phyloP scores from a whole-genome alignment of 1,284 basidiomycete species.

The Coriolopsis trogii region DNA sequence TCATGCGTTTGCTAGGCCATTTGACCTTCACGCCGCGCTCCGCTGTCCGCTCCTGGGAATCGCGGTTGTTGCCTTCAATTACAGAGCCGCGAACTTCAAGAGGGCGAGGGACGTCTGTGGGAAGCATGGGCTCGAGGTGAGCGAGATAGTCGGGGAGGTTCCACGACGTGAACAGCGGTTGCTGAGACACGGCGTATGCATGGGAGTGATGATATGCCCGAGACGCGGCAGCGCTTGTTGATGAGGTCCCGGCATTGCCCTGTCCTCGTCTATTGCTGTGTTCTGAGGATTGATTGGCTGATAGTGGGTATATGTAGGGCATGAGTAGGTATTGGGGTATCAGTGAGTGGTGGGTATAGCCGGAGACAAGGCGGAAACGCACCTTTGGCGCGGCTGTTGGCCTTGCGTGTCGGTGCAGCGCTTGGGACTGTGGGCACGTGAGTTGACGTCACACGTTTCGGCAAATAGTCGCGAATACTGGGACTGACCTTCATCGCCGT shows the following conservation, averaged over 20 bases:
- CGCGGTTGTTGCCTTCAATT: constrained; percentile 39
- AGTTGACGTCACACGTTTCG: constrained; percentile 35
- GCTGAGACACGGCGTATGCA: constrained; percentile 75
- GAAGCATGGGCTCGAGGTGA: constrained; percentile 86
- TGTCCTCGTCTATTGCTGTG: constrained; percentile 26
- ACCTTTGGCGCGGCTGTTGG: constrained; percentile 50
- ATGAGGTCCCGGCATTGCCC: constrained; percentile 27
- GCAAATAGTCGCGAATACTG: constrained; percentile 10
- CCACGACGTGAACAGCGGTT: constrained; percentile 82
- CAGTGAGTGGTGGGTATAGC: constrained; percentile 34
- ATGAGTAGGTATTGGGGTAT: constrained; percentile 36
- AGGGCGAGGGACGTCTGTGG: constrained; percentile 72
- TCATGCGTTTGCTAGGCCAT: constrained; percentile 94
- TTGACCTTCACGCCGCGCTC: constrained; percentile 92
- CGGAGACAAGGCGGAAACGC: constrained; percentile 48
- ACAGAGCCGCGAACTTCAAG: constrained; percentile 67
- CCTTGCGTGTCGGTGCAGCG: constrained; percentile 35
- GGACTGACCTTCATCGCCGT: constrained; percentile 70
- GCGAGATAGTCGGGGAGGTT: constrained; percentile 92
- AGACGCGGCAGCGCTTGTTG: constrained; percentile 25
- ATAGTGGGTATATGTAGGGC: constrained; percentile 18
- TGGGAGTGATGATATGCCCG: constrained; percentile 75
- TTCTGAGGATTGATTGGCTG: constrained; percentile 36
- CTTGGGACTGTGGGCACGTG: constrained; percentile 42
- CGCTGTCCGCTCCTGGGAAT: constrained; percentile 57